These are phyloP conservation scores for maize (Zea mays) DNA, from an alignment of 176 grass and related monocot genomes.

Conservation along the genomic window DNA sequence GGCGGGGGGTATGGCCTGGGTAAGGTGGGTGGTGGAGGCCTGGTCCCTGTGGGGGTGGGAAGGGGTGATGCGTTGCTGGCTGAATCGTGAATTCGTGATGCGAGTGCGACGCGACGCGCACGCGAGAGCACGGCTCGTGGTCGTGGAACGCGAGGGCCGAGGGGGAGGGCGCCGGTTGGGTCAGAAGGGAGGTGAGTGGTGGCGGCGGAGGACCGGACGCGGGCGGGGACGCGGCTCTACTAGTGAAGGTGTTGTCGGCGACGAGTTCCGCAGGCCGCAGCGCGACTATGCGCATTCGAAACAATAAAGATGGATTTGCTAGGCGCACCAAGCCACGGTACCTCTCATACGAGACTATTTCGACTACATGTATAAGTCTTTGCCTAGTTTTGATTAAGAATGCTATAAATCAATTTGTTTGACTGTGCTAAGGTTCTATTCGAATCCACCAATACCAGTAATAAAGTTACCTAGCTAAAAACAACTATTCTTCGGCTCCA, in stretches of 20 bases:
- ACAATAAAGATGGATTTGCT: not conserved
- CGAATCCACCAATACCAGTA: no score
- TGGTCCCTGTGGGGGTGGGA: not conserved
- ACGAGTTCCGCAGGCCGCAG: not conserved
- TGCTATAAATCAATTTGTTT: no score
- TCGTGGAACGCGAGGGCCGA: not conserved
- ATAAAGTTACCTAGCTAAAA: no score
- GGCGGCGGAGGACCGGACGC: conserved; percentile 25
- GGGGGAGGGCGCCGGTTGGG: not conserved
- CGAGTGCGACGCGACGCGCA: not conserved
- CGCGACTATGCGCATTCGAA: not conserved
- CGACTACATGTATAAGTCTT: not conserved
- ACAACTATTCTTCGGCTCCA: no score
- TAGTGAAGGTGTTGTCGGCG: conserved; percentile 34
- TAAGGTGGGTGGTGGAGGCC: not conserved
- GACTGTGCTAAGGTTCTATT: no score
- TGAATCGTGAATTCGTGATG: not conserved
- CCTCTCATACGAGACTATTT: no score
- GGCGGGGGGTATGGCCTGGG: not conserved
- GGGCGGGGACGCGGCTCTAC: conserved; percentile 16
- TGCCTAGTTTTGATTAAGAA: no score
- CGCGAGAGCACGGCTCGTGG: not conserved
- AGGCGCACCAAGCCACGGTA: not conserved
- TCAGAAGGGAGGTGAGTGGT: conserved; percentile 10
- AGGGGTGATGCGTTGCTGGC: not conserved